These are phyloP conservation scores for Paratinospora sagittata DNA, from an alignment of 164 flowering plant species.

Conservation along the genomic window DNA sequence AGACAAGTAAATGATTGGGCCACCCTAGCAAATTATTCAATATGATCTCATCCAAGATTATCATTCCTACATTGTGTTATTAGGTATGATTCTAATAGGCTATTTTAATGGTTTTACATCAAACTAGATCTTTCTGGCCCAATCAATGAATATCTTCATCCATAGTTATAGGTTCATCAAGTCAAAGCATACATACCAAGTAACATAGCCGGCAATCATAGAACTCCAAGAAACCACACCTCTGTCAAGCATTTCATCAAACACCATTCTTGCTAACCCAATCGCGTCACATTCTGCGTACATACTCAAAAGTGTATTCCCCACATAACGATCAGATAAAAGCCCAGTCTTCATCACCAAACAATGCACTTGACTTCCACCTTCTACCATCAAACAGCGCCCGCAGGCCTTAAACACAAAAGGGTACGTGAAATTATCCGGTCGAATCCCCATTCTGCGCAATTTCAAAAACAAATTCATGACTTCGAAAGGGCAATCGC, in stretches of 20 bases:
- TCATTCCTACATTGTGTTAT: constrained; percentile 1
- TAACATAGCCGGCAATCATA: constrained; percentile 46
- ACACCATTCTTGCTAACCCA: constrained; percentile 33
- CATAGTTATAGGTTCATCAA: not conserved
- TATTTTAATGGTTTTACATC: too few species aligned
- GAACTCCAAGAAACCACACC: constrained; percentile 65
- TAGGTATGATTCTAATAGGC: too few species aligned
- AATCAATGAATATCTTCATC: constrained; percentile 7
- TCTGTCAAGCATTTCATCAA: constrained; percentile 51
- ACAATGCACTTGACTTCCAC: constrained; percentile 38
- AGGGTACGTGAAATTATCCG: constrained; percentile 48
- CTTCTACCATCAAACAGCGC: constrained; percentile 24
- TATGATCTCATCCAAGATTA: too few species aligned
- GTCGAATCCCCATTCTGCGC: constrained; percentile 21
- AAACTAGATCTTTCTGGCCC: too few species aligned
- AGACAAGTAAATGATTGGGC: not conserved
- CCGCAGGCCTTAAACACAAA: constrained; percentile 48
- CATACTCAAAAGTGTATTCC: constrained; percentile 46
- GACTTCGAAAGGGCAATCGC: constrained; percentile 30
- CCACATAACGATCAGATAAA: constrained; percentile 29
- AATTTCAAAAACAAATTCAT: constrained; percentile 29
- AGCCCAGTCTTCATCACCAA: constrained; percentile 36
- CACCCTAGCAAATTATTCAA: too few species aligned
- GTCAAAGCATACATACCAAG: constrained; percentile 26
- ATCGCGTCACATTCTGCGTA: constrained; percentile 33